phyloP scores from a whole-genome alignment of 73 alveolate genomes.

The Paramecium primaurelia region DNA sequence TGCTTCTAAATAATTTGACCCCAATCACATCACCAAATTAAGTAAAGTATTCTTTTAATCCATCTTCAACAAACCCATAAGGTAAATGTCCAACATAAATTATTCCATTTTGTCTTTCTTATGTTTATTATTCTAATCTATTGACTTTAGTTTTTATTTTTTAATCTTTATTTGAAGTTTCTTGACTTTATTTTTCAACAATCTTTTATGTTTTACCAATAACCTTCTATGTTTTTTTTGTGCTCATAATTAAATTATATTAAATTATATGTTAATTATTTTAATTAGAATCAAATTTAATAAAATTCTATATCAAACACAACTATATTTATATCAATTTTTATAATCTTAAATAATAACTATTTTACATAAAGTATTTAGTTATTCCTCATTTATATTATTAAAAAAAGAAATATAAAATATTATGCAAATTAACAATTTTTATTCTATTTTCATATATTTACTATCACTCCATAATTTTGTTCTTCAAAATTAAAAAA shows the following conservation, averaged over 20 bases:
- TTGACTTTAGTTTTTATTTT: not conserved
- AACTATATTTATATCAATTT: too few species aligned
- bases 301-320: too few species aligned
- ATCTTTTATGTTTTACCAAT: not conserved
- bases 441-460: too few species aligned
- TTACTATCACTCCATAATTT: too few species aligned
- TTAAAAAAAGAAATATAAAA: too few species aligned
- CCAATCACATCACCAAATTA: slow-evolving; percentile 90
- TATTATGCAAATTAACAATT: too few species aligned
- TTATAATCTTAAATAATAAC: too few species aligned
- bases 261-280: not conserved
- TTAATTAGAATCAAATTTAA: too few species aligned
- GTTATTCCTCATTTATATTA: too few species aligned
- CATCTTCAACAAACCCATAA: slow-evolving; percentile 90
- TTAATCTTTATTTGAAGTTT: not conserved
- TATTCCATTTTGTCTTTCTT: slow-evolving; percentile 22
- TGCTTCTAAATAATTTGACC: slow-evolving; percentile 79
- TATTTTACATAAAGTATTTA: too few species aligned
- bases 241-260: slow-evolving; percentile 1
- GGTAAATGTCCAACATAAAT: slow-evolving; percentile 97
- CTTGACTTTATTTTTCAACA: not conserved
- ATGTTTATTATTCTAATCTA: not conserved
- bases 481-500: too few species aligned
- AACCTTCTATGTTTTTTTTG: not conserved
- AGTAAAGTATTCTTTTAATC: slow-evolving; percentile 84